Evolutionary conservation across 306 rosid species (phyloP), one percentile per base, ranked within the genome.

Genomic region (Sechiopsis laciniata): DNA sequence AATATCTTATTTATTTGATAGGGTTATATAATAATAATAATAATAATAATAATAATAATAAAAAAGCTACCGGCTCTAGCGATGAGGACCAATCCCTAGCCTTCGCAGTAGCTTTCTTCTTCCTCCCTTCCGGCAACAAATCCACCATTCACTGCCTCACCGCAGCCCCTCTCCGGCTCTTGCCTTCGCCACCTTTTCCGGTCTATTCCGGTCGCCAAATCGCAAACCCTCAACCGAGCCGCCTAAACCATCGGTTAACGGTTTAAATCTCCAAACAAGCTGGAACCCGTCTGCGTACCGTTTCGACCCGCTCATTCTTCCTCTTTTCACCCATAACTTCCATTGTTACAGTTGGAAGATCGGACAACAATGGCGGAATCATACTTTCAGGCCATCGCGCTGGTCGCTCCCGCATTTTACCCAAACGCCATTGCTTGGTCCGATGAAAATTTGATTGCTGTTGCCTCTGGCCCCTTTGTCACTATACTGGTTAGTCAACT

Each of bases 341-440:
- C 52, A 64, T 17, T 64, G 71, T 64, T 1, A 35, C 52, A 1
- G 71, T 37, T n/a, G 67, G 54, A 55, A 56, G 37, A 61, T 50
- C 46, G 53, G 7, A 32, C 32, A 46, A 3, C 55, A 67, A 67
- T 46, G 5, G 88, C 86, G 91, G 82, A 78, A n/a, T 81, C 83
- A 54, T 78, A 81, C 12, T 88, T 90, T 67, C 96, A 86, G 71
- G 83, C 91, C 37, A 82, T 80, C 4, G 73, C 78, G 53, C 81
- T 88, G 46, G 77, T 81, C 48, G 89, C 90, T 13, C 76, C 94
- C 3, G 87, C 96, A 3, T 78, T 80, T 3, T 88, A 84, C 77
- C 90, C 98, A 1, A 77, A 86, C 72, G 84, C 98, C 71, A 79
- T 93, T 72, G 85, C 90, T 10, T 93, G 98, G 98, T 93, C 98